Conservation (phyloP, 805 yeast genomes). For the Candida mattraensis region DNA sequence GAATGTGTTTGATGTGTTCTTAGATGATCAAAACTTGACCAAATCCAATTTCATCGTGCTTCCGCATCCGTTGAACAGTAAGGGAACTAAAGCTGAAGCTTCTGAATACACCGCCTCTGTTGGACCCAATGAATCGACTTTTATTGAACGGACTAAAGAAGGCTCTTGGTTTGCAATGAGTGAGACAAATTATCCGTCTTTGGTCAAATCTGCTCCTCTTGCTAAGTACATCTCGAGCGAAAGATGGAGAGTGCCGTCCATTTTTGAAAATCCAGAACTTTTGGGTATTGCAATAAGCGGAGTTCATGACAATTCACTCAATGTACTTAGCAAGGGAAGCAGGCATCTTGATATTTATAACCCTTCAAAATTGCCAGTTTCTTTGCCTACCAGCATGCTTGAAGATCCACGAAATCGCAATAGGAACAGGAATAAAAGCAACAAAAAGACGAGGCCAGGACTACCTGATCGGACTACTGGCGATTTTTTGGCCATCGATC, state of each 20-base stretch:
- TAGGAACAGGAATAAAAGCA: conserved; percentile 4
- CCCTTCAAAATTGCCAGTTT: conserved; percentile 24
- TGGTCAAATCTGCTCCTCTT: conserved; percentile 76
- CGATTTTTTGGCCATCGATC: conserved; percentile 19
- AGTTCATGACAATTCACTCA: conserved; percentile 42
- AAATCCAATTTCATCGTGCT: conserved; percentile 46
- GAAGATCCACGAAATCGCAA: conserved; percentile 15
- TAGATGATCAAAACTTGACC: conserved; percentile 21
- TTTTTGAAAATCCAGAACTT: conserved; percentile 38
- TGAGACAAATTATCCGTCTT: conserved; percentile 70
- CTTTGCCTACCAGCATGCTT: conserved; percentile 24
- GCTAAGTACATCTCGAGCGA: conserved; percentile 58
- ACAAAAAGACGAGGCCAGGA: conserved; percentile 7
- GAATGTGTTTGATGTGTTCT: conserved; percentile 75
- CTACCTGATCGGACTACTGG: conserved; percentile 15
- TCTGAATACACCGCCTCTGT: conserved; percentile 14
- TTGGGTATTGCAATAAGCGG: conserved; percentile 47
- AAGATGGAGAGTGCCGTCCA: conserved; percentile 42
- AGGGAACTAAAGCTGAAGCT: conserved; percentile 3
- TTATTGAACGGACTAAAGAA: conserved; percentile 59
- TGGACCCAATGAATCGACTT: conserved; percentile 47
- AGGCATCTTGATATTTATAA: conserved; percentile 20
- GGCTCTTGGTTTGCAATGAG: conserved; percentile 89
- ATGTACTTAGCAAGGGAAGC: conserved; percentile 2
- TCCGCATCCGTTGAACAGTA: conserved; percentile 63